Base-by-base conservation (phyloP, 129 eudicot species). In the Centella asiatica region DNA sequence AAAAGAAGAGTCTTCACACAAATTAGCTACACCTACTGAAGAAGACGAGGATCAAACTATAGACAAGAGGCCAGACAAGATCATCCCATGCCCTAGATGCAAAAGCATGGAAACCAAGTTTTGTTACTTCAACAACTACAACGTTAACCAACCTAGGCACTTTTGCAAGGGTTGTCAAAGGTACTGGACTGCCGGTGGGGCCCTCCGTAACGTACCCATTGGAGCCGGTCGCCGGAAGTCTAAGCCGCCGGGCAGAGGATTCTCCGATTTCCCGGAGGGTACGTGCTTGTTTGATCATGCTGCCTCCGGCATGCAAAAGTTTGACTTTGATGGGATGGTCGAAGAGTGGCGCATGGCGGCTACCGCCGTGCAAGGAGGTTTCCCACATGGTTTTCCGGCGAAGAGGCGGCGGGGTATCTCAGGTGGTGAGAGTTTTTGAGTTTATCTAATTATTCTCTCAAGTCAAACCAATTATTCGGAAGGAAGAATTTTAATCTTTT, bases 151-250 rank as follows among this genome's bases (percentile, higher is more conserved):
- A 55, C 95, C 95, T 14, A 70, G 95, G 54, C 95, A 86, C 87
- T 86, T 83, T 51, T 86, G 95, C 57, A 83, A 75, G 67, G 90
- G 89, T 48, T 86, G 95, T 57, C 95, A 82, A 71, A 79, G 95
- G 70, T 86, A 86, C 70, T 86, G 95, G 95, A 86, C 95, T 4
- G 90, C 90, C 27, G 95, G 95, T 15, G 95, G 95, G 6, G 87
- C 95, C 37, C 87, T 86, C 23, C 81, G 95, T 19, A 86, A 86
- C 62, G 90, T 86, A 19, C 95, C 90, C 0, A 79, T 86, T 0
- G 95, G 90, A 10, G 95, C 95, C 4, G 95, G 89, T 25, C 90
- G 95, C n/a, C 76, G 95, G 57, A 86, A 83, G 54, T 60, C 72
- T 13, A 86, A 86, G 76, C 81, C 82, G 2, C 77, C 86, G 1